Evolutionary conservation across 2,329 filamentous ascomycete genomes (phyloP), one percentile per base, ranked within the genome.

Genomic region (Piedraia hortae): DNA sequence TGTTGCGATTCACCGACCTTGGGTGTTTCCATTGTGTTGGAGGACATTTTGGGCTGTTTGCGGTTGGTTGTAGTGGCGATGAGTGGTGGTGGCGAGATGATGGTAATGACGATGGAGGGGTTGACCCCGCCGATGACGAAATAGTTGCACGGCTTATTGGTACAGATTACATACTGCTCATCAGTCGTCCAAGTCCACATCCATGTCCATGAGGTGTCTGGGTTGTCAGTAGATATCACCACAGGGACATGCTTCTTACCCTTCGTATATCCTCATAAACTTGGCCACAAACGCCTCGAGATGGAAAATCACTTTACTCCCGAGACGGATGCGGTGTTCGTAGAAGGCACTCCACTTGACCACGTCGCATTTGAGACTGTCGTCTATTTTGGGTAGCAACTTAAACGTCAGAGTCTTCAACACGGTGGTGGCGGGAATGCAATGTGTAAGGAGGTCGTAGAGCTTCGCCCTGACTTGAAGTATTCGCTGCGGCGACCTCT

Each of bases 221-320:
- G n/a, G 4, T 3, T 2, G 14, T 11, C 11, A 4, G 21, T 37
- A 18, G 35, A 31, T 24, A 24, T 22, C 12, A 5, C 17, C 13
- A n/a, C n/a, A n/a, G n/a, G n/a, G n/a, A n/a, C n/a, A n/a, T n/a
- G n/a, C 6, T 3, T 42, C 51, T 31, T 65, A 88, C 65, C 78
- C 82, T 53, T 97, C 85, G 31, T 82, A 62, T 34, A 93, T 64
- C 35, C 82, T 64, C 82, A 97, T 93, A 44, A 93, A 90, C 51
- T 91, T 93, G 26, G 82, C 82, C 26, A 97, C 85, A 47, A 97
- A 97, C 3, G 85, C 85, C 48, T 97, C 88, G 3, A 97, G 53
- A 41, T 97, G 88, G 47, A 97, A 97, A 30, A 97, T 93, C 26
- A 89, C 73, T 56, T 97, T 97, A 16, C 32, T 36, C 10, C 85